Conservation (phyloP, 768 basidiomycete genomes). For the Mycena rosella region DNA sequence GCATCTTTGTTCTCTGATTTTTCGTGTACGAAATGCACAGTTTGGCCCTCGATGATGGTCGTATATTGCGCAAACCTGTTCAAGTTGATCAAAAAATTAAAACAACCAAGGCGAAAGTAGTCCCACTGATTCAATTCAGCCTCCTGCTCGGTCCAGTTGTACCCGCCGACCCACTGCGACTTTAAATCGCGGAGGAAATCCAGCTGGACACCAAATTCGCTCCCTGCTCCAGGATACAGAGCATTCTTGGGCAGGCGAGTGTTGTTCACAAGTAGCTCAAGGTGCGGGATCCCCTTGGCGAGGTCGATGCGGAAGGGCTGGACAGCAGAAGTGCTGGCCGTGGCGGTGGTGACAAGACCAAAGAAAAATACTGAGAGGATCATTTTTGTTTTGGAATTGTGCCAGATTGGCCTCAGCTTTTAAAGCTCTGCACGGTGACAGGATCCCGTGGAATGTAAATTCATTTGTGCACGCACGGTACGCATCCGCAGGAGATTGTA, state of each 20-base stretch:
- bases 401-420: neutral
- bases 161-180: conserved; percentile 14
- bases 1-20: conserved; percentile 19
- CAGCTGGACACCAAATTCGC: conserved; percentile 7
- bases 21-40: conserved; percentile 32
- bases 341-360: neutral
- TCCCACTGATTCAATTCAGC: conserved; percentile 20
- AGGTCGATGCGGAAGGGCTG: conserved; percentile 24
- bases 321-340: neutral
- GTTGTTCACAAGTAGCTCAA: conserved; percentile 16
- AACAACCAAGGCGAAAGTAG: neutral
- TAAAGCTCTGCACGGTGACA: neutral
- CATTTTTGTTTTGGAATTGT: neutral
- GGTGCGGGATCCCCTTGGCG: conserved; percentile 4
- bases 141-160: conserved; percentile 20
- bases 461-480: neutral
- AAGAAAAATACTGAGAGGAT: neutral
- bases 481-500: neutral
- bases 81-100: neutral
- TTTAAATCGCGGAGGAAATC: conserved; percentile 18
- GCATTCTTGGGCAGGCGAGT: conserved; percentile 13
- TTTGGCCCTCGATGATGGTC: conserved; percentile 30
- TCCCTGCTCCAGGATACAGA: conserved; percentile 11
- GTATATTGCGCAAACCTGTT: conserved; percentile 32
- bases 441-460: neutral